Base-by-base conservation (phyloP, 257 asterid species). In the Linaria vulgaris region DNA sequence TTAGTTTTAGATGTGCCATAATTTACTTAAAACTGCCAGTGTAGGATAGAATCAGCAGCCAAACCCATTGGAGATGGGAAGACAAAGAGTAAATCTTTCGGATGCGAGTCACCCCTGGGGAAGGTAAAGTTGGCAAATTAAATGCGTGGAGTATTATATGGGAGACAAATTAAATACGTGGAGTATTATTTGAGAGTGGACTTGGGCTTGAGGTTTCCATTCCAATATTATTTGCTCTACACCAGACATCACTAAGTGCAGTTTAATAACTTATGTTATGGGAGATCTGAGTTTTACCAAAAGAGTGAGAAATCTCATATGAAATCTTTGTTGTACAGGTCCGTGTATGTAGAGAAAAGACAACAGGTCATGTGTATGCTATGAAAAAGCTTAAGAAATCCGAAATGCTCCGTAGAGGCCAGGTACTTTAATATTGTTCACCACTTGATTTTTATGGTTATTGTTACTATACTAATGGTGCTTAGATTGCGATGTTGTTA, bases 391-490 rank as follows among this genome's bases (percentile, higher is more conserved):
- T 92, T 31, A 92, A 85, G 85, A 92, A 92, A 87, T 79, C 96
- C 38, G 99, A 92, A 79, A 92, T 92, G 97, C 97, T 92, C 66
- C 96, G 99, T 50, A 84, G 99, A 84, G 99, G 99, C 71, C 99
- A 92, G 97, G 96, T 94, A 77, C 64, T 63, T 64, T 77, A 56
- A 53, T 25, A 70, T 76, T 75, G 72, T 19, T 74, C 59, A 58
- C 68, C 51, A 46, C 50, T 66, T 61, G 41, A 24, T 74, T 44
- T 54, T 43, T 52, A 13, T 69, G 60, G 53, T 78, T 75, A 53
- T 73, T 47, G 64, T 69, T 64, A 56, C 67, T 67, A 43, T 64
- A 31, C 67, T 39, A 46, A 10, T 59, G 75, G 73, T 69, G 63
- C 77, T 78, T 74, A 61, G 23, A 60, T 66, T 74, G 57, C 60